phyloP scores from a whole-genome alignment of 495 filamentous ascomycete genomes.

The Xylaria scruposa region DNA sequence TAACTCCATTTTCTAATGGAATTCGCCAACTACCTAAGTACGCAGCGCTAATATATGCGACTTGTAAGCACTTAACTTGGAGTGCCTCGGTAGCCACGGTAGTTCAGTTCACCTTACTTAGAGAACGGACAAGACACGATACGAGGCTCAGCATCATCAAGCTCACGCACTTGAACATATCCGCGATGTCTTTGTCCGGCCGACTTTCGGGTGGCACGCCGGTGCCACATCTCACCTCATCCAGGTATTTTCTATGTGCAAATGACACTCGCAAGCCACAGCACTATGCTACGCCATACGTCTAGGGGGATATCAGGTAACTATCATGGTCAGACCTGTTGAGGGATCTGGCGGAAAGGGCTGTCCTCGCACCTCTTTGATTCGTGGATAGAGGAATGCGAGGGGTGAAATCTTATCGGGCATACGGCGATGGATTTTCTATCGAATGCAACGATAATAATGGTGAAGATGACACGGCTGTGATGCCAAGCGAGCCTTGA shows the following conservation, averaged over 20 bases:
- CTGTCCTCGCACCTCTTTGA: background rate
- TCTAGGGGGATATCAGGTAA: background rate
- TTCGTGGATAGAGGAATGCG: background rate
- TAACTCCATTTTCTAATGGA: background rate
- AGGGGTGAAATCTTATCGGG: background rate
- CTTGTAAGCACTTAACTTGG: constrained; percentile 18
- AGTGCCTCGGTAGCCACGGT: background rate
- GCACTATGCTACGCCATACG: background rate
- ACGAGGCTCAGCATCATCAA: background rate
- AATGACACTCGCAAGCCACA: constrained; percentile 2
- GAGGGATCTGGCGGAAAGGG: constrained; percentile 5
- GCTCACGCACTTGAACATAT: background rate
- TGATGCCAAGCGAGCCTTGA: constrained; percentile 22
- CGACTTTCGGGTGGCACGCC: background rate
- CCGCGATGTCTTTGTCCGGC: constrained; percentile 1
- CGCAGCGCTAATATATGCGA: constrained; percentile 12
- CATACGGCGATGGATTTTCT: background rate
- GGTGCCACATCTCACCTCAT: constrained; percentile 19
- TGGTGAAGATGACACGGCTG: constrained; percentile 27
- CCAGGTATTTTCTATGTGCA: background rate
- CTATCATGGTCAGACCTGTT: background rate
- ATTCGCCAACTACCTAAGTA: background rate
- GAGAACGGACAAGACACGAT: background rate
- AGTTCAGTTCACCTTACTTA: background rate
- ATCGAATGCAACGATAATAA: constrained; percentile 18